Evolutionary conservation across 106 monocot genomes (phyloP), one percentile per base, ranked within the genome.

Genomic region (Cymbidium sinense): DNA sequence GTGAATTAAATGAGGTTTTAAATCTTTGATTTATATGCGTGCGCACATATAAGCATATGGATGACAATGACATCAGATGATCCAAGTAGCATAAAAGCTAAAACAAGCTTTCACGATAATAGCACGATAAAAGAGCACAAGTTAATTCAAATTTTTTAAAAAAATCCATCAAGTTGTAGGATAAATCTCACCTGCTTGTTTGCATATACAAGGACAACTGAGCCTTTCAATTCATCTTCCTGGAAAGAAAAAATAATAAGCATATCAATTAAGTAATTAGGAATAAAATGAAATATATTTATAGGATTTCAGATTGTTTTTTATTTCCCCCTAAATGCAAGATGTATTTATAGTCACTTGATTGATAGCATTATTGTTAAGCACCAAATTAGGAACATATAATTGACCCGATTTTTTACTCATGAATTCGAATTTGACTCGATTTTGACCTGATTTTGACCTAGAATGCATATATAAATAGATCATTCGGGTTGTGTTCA

Each of bases 181-280:
- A 33, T 8, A 67, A 67, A 67, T 31, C 67, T 86, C 51, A 95
- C 98, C 98, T 98, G 98, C 70, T 98, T 98, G 73, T 98, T 98
- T 39, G 98, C 98, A 80, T 94, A 98, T 30, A 98, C 83, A 35
- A 98, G 94, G 79, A 98, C 92, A 41, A 90, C 90, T 52, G 98
- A 92, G 82, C 92, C 86, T 87, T 90, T 89, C 75, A 98, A 84
- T 81, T 98, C 98, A 81, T 98, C 98, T 83, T 98, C 94, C 94
- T 98, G 78, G 54, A 79, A 84, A 73, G 70, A 34, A 52, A 75
- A 70, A 43, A 43, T 13, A 79, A 73, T 19, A 64, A 70, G 44
- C 70, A 61, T 65, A 69, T 70, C 43, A 74, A 20, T 44, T 74
- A 21, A 71, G 18, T 37, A 15, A 71, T 39, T 39, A 39, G 71